These are phyloP conservation scores for Escovopsis sp. DNA, from an alignment of 2,329 filamentous ascomycete genomes.

Conservation along the genomic window DNA sequence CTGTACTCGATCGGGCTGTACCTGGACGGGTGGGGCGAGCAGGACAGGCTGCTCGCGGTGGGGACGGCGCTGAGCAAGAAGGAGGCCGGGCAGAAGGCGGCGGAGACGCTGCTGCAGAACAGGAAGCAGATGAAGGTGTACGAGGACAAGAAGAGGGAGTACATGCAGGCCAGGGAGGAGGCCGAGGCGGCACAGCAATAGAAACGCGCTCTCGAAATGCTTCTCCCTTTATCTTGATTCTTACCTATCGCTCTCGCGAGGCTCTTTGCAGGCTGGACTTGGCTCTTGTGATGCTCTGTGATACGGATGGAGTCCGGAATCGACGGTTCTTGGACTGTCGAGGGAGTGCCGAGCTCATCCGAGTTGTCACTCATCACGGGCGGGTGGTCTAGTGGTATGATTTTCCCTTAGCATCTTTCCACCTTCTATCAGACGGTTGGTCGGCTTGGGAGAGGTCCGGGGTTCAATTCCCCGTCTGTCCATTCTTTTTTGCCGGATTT, in stretches of 20 bases:
- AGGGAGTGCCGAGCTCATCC: too few relatives aligned
- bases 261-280: too few relatives aligned
- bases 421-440: not conserved
- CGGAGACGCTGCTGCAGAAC: conserved; percentile 47
- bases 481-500: not conserved
- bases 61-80: conserved; percentile 53
- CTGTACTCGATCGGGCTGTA: conserved; percentile 50
- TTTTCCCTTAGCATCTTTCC: not conserved
- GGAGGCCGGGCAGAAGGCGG: conserved; percentile 55
- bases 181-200: not conserved
- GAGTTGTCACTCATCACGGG: not conserved
- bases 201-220: too few relatives aligned
- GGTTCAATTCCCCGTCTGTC: too few relatives aligned
- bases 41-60: conserved; percentile 43
- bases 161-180: conserved; percentile 17
- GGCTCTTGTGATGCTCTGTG: too few relatives aligned
- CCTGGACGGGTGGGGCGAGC: conserved; percentile 55
- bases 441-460: not conserved
- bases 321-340: too few relatives aligned
- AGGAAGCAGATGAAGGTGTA: conserved; percentile 45
- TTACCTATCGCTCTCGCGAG: too few relatives aligned
- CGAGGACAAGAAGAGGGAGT: conserved; percentile 31
- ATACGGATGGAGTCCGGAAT: too few relatives aligned
- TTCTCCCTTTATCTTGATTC: too few relatives aligned
- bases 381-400: not conserved